These are phyloP conservation scores for Pestalotiopsis sp. DNA, from an alignment of 2,329 filamentous ascomycete species.

Conservation along the genomic window DNA sequence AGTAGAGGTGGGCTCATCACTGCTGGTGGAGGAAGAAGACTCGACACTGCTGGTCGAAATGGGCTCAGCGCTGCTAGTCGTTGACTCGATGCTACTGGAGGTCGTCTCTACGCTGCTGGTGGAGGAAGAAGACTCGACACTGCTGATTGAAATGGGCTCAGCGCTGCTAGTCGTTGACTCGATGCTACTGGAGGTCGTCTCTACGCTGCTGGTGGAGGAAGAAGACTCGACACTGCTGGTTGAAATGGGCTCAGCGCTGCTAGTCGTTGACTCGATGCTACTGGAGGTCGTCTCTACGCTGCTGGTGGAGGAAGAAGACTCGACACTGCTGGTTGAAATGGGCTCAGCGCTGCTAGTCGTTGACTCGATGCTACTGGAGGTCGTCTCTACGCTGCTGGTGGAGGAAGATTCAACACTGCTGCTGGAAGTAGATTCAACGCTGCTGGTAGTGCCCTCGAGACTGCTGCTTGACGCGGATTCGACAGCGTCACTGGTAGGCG, in stretches of 20 bases:
- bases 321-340: too few relatives aligned
- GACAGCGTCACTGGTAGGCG: neutral
- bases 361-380: too few relatives aligned
- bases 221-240: neutral
- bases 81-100: neutral
- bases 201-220: neutral
- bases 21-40: neutral
- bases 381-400: neutral
- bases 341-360: too few relatives aligned
- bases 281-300: neutral
- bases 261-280: neutral
- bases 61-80: neutral
- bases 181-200: neutral
- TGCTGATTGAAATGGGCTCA: neutral
- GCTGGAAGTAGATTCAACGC: neutral
- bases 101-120: neutral
- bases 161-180: neutral
- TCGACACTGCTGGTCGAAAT: neutral
- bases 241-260: too few relatives aligned
- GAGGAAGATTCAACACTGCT: neutral
- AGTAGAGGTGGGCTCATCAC: neutral
- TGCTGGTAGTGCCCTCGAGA: neutral
- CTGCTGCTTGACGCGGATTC: neutral
- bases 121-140: neutral
- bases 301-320: neutral